A percentile compares a stretch with the other conserved stretches of the same genome.
Evolutionary conservation across 208 protist genomes (phyloP).

Genomic region (Crithidia expoeki): DNA sequence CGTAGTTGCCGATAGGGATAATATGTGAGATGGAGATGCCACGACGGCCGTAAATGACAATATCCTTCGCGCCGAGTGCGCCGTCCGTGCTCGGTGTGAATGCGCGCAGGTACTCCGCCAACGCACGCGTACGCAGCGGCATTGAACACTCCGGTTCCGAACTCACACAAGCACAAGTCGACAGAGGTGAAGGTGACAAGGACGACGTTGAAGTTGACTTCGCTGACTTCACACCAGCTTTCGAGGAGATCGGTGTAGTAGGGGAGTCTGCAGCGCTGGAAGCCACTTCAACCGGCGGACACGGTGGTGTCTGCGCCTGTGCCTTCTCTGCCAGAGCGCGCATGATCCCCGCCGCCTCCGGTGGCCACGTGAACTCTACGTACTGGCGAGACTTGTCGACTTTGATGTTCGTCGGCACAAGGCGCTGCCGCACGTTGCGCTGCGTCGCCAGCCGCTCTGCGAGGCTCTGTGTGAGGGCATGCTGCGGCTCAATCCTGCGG

Average conservation of each 20-base stretch:
- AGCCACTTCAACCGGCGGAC: background rate
- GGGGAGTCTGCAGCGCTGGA: background rate
- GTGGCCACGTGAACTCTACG: conserved; percentile 76
- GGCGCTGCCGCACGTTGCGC: conserved; percentile 42
- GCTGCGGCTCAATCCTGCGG: conserved; percentile 42
- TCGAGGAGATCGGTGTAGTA: background rate
- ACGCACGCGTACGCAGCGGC: conserved; percentile 44
- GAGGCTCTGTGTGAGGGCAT: conserved; percentile 42
- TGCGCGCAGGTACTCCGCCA: conserved; percentile 85
- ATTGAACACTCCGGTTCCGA: background rate
- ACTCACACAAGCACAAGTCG: background rate
- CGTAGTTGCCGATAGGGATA: conserved; percentile 85
- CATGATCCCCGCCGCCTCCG: conserved; percentile 30
- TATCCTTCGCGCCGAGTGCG: conserved; percentile 38
- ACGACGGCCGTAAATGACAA: conserved; percentile 80
- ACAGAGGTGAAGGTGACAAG: no score
- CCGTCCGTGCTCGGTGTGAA: conserved; percentile 89
- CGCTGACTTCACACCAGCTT: background rate
- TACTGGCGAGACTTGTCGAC: conserved; percentile 66
- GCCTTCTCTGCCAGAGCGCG: background rate
- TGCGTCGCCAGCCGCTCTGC: conserved; percentile 69
- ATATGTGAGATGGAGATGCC: conserved; percentile 80
- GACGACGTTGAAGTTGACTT: no score
- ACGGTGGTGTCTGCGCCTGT: background rate
- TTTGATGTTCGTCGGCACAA: conserved; percentile 60